Evolutionary conservation across 2,329 filamentous ascomycete species (phyloP).

Genomic region (Xylaria sp.): DNA sequence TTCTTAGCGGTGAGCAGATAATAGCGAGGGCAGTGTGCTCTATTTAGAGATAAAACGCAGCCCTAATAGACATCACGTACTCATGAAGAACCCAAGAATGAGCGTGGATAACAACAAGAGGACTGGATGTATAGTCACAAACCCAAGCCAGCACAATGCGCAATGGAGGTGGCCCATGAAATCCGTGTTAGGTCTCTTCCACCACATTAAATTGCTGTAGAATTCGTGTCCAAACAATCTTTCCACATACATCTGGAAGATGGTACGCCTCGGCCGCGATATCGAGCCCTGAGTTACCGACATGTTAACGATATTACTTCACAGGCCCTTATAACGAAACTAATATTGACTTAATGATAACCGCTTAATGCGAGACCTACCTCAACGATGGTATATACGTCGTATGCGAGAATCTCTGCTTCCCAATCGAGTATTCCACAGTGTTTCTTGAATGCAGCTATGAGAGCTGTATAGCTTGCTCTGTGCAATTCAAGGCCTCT

Average conservation of each 20-base stretch:
- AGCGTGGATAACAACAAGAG: constrained; percentile 15
- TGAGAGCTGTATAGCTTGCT: constrained; percentile 10
- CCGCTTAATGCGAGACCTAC: constrained; percentile 14
- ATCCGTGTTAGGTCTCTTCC: background rate
- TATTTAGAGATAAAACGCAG: background rate
- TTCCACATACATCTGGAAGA: constrained; percentile 37
- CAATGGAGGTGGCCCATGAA: constrained; percentile 12
- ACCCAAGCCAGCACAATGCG: constrained; percentile 19
- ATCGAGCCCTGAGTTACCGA: constrained; percentile 26
- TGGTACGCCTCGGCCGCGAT: constrained; percentile 26
- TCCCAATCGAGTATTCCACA: constrained; percentile 37
- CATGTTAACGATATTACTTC: constrained; percentile 1
- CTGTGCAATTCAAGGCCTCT: constrained; percentile 34
- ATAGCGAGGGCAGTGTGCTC: background rate
- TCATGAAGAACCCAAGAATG: constrained; percentile 21
- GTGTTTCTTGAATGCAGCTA: constrained; percentile 33
- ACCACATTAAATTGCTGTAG: constrained; percentile 30
- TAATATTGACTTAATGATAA: background rate
- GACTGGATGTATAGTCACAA: constrained; percentile 18
- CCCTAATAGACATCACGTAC: background rate
- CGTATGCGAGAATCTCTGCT: constrained; percentile 35
- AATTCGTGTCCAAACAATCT: constrained; percentile 22
- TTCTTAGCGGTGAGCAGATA: background rate
- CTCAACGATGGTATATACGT: constrained; percentile 36
- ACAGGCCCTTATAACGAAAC: background rate